Base-by-base conservation (phyloP, 768 basidiomycete genomes). In the Leccinum pellstonianum region DNA sequence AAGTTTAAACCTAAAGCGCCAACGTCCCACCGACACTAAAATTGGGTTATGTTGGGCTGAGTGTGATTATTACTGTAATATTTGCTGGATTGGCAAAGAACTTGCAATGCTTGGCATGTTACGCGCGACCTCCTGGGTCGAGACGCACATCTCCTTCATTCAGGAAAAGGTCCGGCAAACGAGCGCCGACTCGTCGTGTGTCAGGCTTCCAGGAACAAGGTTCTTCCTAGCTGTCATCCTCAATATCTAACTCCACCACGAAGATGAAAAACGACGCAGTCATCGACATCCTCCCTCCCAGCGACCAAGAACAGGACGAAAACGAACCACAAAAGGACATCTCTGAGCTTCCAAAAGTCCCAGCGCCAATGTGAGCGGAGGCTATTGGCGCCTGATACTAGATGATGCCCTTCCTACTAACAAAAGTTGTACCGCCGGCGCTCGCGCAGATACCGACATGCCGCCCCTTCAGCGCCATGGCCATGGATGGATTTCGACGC, bases 381-480 rank as follows among this genome's bases (percentile, higher is more conserved):
- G 43, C 9, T n/a, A n/a, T n/a, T 14, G 19, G 19, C 19, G 17
- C 6, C 46, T 8, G 23, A 14, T 21, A 35, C 33, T 35, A 10
- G 7, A 31, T 8, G 5, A 14, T 51, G 46, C 31, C 19, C 4
- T 47, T 19, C 31, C 31, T 14, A 49, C 31, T 14, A 49, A 31
- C 37, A 37, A 12, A 37, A 29, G 14, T 4, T 60, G 58, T 38
- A 56, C 54, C 21, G 50, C 27, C 17, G 23, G 23, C 23, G 6
- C 54, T 50, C 46, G 29, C 23, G 11, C 55, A 74, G 73, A 62
- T 69, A 78, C 55, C 69, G 77, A 14, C 77, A 79, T 63, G 77
- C 73, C 3, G 72, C 76, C 3, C 77, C 78, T 3, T 75, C 73
- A 27, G 77, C 76, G 0, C 77, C 77, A 1, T 79, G 77, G 77